phyloP scores from a whole-genome alignment of 23 red algal species.

The Cyanidium caldarium region DNA sequence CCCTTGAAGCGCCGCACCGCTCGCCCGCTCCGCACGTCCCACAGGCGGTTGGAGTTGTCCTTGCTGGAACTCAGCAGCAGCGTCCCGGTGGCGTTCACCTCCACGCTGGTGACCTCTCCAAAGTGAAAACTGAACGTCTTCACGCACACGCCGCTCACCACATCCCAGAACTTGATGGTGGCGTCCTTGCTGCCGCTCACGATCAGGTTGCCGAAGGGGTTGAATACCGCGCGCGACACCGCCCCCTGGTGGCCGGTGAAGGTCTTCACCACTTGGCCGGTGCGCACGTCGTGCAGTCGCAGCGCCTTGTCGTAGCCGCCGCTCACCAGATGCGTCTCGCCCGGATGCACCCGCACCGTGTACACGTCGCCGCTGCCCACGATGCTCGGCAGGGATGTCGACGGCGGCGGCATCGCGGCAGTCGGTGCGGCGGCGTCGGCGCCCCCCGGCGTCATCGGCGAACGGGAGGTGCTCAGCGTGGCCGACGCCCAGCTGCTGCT shows the following conservation, averaged over 20 bases:
- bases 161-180: conserved; percentile 96
- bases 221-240: conserved; percentile 61
- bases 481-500: no score
- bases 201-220: conserved; percentile 84
- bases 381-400: no score
- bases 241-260: conserved; percentile 71
- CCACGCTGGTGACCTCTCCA: conserved; percentile 93
- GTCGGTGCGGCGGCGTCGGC: no score
- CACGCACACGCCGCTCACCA: conserved; percentile 70
- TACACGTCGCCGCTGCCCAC: conserved; percentile 65
- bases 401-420: no score
- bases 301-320: conserved; percentile 84
- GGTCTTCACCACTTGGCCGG: conserved; percentile 36
- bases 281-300: conserved; percentile 67
- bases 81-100: conserved; percentile 56
- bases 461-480: no score
- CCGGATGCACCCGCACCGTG: conserved; percentile 63
- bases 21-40: conserved; percentile 65
- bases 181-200: conserved; percentile 91
- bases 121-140: conserved; percentile 68
- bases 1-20: conserved; percentile 84
- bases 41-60: conserved; percentile 97
- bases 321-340: conserved; percentile 41
- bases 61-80: conserved; percentile 80
- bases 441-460: no score